A percentile compares a stretch with the other conserved stretches of the same genome.
phyloP scores from a whole-genome alignment of 192 early-diverging fungal genomes.

The Kickxella alabastrina region DNA sequence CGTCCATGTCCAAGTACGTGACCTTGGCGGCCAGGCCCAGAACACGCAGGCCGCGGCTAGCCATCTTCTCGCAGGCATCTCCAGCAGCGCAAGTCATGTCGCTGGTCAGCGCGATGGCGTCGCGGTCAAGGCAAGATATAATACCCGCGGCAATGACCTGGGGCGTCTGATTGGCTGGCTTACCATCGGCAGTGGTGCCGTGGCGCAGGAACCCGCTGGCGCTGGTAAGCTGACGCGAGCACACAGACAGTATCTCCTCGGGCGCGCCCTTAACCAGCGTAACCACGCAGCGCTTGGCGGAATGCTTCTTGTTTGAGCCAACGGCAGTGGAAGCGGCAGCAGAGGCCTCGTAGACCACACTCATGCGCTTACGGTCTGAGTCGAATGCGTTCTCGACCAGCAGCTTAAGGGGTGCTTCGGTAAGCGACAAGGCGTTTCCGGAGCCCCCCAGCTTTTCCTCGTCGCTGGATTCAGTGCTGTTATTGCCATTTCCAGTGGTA shows the following conservation, averaged over 20 bases:
- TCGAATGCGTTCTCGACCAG: conserved; percentile 86
- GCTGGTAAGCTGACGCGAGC: conserved; percentile 25
- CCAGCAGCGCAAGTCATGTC: conserved; percentile 22
- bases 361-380: conserved; percentile 95
- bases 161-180: conserved; percentile 6
- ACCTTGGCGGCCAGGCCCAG: conserved; percentile 78
- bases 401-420: conserved; percentile 43
- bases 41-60: conserved; percentile 80
- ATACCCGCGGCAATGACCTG: conserved; percentile 13
- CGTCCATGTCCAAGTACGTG: conserved; percentile 53
- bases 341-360: conserved; percentile 60
- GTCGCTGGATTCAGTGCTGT: background rate
- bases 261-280: conserved; percentile 90
- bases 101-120: conserved; percentile 27
- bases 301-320: no score
- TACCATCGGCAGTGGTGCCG: conserved; percentile 12
- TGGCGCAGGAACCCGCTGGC: conserved; percentile 30
- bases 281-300: conserved; percentile 49
- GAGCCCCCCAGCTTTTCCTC: background rate
- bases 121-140: conserved; percentile 19
- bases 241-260: conserved; percentile 73
- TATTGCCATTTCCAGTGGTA: no score
- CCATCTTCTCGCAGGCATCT: conserved; percentile 63
- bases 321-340: background rate
- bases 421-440: background rate